These are phyloP conservation scores for Huntiella bhutanensis DNA, from an alignment of 2,329 filamentous ascomycete species.

Conservation along the genomic window DNA sequence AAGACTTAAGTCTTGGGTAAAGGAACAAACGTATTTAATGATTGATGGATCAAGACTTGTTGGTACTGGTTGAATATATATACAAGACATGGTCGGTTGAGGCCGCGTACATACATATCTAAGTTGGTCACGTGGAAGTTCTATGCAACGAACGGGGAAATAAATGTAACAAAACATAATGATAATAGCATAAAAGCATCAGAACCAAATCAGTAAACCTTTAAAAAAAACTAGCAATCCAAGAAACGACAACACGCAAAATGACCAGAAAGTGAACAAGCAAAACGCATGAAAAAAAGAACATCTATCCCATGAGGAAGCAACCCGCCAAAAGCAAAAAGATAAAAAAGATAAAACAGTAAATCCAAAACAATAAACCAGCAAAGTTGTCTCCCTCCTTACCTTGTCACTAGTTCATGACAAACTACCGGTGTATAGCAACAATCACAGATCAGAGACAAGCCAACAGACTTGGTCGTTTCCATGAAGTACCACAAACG, in stretches of 20 bases:
- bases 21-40: neutral
- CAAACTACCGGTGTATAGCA: too few relatives aligned
- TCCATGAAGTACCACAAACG: too few relatives aligned
- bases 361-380: neutral
- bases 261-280: neutral
- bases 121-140: constrained; percentile 51
- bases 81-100: constrained; percentile 1
- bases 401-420: neutral
- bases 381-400: constrained; percentile 1
- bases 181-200: constrained; percentile 4
- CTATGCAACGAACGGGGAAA: neutral
- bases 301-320: neutral
- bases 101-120: neutral
- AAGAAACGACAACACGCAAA: neutral
- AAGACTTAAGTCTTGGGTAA: constrained; percentile 47
- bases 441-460: too few relatives aligned
- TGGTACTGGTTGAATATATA: constrained; percentile 1
- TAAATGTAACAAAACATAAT: neutral
- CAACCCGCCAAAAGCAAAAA: neutral
- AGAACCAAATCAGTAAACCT: neutral
- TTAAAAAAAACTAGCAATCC: constrained; percentile 1
- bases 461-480: too few relatives aligned
- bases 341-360: neutral
- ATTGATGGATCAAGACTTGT: neutral
- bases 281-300: constrained; percentile 1